Base-by-base conservation (phyloP, 495 filamentous ascomycete genomes). In the Pyrenopolyporus hunteri region DNA sequence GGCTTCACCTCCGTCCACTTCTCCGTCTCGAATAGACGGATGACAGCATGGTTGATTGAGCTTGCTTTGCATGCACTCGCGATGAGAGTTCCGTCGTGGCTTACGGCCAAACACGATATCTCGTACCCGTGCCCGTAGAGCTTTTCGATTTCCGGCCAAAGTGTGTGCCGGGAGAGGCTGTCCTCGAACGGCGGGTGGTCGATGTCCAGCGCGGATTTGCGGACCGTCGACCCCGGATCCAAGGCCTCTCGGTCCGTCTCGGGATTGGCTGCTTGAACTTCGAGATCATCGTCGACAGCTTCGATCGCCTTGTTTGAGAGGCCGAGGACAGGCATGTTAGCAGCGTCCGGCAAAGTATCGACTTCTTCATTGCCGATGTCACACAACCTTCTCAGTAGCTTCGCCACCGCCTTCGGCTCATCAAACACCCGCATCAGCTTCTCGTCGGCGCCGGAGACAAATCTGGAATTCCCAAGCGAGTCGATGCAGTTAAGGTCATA, bases 41-140 rank as follows among this genome's bases (percentile, higher is more conserved):
- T 90, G 37, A 97, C 92, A 32, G 94, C 94, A 68, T 99, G 95
- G 63, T 97, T 92, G 44, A 93, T 76, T 10, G 91, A 94, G 73
- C 86, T 93, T 13, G 95, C 95, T 69, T 88, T 90, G 76, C 93
- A 98, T 1, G 93, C 91, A n/a, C 91, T 96, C 13, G 95, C 94
- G 28, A 99, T 82, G 17, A 96, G 63, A 1, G 68, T 77, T 11
- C 87, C 87, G 64, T 89, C 87, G 57, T 89, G 84, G 63, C 85
- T 91, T 6, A 86, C 83, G n/a, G 93, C 89, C 17, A 97, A 84
- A 7, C 90, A 87, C 16, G 92, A 95, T 33, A 99, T 94, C 73
- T 99, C 94, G 76, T 96, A 96, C n/a, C 94, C 94, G 75, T 99
- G 94, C 4, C 94, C 94, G 72, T 99, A 99, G 4, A 99, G 84